Base-by-base conservation (phyloP, 2,329 filamentous ascomycete species). In the Fusarium sarcochroum region DNA sequence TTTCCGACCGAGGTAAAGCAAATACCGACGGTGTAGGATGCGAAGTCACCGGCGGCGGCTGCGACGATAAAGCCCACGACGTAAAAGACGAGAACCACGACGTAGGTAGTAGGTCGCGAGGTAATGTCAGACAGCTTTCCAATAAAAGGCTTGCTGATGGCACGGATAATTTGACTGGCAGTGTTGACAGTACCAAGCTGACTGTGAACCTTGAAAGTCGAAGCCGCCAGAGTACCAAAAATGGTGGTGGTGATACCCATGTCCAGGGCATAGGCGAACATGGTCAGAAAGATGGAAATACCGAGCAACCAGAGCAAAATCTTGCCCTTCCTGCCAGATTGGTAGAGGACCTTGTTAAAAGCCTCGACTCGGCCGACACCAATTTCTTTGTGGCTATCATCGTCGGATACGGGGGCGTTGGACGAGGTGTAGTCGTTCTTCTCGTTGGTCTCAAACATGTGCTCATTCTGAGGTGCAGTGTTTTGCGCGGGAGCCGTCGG, bases 261-360 rank as follows among this genome's bases (percentile, higher is more conserved):
- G 65, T 80, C 79, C 35, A 80, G 77, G 6, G 78, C 78, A 40
- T 80, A 80, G 42, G 77, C 78, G 44, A 80, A 80, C 78, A 80
- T 76, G 65, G 77, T 78, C 40, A 78, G 55, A n/a, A 76, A 75
- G 56, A 80, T 77, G 27, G 77, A 79, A 44, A 78, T 50, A 37
- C 68, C 77, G 8, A 80, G 68, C 53, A 79, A 67, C 77, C 77
- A 79, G 32, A 79, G 77, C 52, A 79, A 38, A 6, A 77, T 62
- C 68, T 76, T 78, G 53, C 77, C 78, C 6, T 69, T 72, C 45
- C 58, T 73, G 47, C 78, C 78, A 2, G 78, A 80, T 69, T 78
- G 73, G 71, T 80, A 80, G 25, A 80, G 74, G 3, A 79, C 77
- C 71, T 78, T 79, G 75, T 80, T 80, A 69, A 80, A 80, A 58